Conservation (phyloP, 768 basidiomycete genomes). For the Tricholoma furcatifolium region DNA sequence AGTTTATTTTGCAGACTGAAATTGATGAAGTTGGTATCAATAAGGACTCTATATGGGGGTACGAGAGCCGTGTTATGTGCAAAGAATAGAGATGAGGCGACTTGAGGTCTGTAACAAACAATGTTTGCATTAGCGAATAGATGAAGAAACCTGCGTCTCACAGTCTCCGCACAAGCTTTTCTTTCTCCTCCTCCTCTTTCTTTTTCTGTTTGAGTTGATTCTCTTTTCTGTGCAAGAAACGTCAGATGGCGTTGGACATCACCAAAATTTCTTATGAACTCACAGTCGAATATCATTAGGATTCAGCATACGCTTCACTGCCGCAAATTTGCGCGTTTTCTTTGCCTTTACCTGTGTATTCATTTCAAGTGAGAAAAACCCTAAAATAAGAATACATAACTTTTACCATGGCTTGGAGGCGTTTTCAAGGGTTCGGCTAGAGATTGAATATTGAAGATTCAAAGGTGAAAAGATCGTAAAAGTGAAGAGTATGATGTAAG, state of each 20-base stretch:
- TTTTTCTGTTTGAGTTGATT: slow-evolving; percentile 89
- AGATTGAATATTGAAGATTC: too few species aligned
- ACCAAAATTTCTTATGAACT: slow-evolving; percentile 25
- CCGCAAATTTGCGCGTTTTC: slow-evolving; percentile 93
- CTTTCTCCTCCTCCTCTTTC: slow-evolving; percentile 79
- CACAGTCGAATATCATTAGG: slow-evolving; percentile 93
- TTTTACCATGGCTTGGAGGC: slow-evolving; percentile 1
- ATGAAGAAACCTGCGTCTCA: slow-evolving; percentile 38
- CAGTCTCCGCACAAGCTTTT: slow-evolving; percentile 76
- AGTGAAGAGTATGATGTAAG: slow-evolving; percentile 5
- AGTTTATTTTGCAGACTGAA: slow-evolving; percentile 97
- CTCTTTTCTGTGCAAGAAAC: slow-evolving; percentile 68
- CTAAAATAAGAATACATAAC: not conserved
- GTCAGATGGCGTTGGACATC: slow-evolving; percentile 9
- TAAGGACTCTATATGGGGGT: slow-evolving; percentile 94
- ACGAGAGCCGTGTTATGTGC: slow-evolving; percentile 95
- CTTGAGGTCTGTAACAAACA: slow-evolving; percentile 56
- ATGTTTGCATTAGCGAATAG: not conserved
- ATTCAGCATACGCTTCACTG: slow-evolving; percentile 90
- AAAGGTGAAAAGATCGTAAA: not conserved
- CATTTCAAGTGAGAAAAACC: not conserved
- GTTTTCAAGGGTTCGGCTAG: not conserved
- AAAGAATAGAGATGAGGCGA: slow-evolving; percentile 91
- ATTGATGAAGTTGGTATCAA: slow-evolving; percentile 99
- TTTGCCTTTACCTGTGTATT: slow-evolving; percentile 80